Conservation (phyloP, 2,329 filamentous ascomycete species). For the Torrubiellomyces zombiae region DNA sequence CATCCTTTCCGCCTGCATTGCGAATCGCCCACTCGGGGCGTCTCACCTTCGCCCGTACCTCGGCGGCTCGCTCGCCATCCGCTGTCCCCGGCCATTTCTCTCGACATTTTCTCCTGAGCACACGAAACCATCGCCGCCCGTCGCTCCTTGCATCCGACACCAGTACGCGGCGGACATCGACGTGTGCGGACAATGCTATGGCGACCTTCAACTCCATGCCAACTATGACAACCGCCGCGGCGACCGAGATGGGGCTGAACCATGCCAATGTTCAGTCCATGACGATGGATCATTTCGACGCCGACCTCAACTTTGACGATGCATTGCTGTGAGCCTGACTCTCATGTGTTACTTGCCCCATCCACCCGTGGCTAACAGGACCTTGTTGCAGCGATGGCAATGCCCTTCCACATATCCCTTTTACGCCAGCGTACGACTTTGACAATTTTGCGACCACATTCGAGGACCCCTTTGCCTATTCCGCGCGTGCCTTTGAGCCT, state of each 20-base stretch:
- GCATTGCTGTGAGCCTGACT: constrained; percentile 30
- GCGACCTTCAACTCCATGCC: constrained; percentile 40
- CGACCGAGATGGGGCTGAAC: constrained; percentile 31
- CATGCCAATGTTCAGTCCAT: constrained; percentile 20
- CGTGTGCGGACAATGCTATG: constrained; percentile 31
- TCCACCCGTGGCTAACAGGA: background rate
- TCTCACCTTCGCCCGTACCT: no score
- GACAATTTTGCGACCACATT: constrained; percentile 44
- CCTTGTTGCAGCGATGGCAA: constrained; percentile 14
- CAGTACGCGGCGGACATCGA: constrained; percentile 11
- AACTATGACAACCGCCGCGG: constrained; percentile 27
- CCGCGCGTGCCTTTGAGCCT: constrained; percentile 29
- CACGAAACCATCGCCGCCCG: background rate
- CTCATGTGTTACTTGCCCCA: constrained; percentile 1
- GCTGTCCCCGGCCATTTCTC: no score
- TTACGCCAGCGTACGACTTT: constrained; percentile 44
- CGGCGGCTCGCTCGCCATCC: no score
- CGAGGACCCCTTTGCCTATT: constrained; percentile 48
- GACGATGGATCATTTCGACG: constrained; percentile 34
- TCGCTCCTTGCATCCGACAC: constrained; percentile 3
- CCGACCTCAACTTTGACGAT: constrained; percentile 37
- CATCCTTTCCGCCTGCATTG: no score
- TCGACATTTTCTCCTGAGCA: no score
- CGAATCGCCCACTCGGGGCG: no score
- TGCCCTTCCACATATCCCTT: constrained; percentile 25